A percentile compares a stretch with the other conserved stretches of the same genome.
phyloP scores from a whole-genome alignment of 1,284 basidiomycete species.

The Malassezia caprae region DNA sequence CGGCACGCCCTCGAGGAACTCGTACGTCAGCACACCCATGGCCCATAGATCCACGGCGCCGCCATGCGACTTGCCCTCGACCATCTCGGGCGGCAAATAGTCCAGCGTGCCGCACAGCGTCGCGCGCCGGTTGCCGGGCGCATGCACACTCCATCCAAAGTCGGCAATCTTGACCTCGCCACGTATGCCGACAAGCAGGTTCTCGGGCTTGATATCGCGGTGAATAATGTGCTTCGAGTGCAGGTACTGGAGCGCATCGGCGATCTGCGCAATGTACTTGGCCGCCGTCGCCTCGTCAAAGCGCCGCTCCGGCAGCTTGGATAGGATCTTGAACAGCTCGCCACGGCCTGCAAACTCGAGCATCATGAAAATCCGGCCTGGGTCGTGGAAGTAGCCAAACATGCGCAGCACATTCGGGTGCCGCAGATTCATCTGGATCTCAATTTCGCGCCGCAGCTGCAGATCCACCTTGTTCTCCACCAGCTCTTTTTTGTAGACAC shows the following conservation, averaged over 20 bases:
- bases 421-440: constrained; percentile 91
- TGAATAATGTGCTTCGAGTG: constrained; percentile 97
- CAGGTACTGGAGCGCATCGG: constrained; percentile 83
- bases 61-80: constrained; percentile 74
- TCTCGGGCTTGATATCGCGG: constrained; percentile 98
- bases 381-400: constrained; percentile 94
- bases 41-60: constrained; percentile 95
- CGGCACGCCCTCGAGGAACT: constrained; percentile 81
- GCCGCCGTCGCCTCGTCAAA: constrained; percentile 80
- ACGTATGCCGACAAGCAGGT: constrained; percentile 82
- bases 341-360: constrained; percentile 91
- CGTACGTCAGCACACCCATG: constrained; percentile 85
- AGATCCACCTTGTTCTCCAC: constrained; percentile 63
- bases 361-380: constrained; percentile 95
- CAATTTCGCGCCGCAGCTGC: constrained; percentile 91
- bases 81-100: constrained; percentile 97
- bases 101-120: constrained; percentile 92
- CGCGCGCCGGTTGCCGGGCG: constrained; percentile 74
- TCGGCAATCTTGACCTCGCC: constrained; percentile 97
- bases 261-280: constrained; percentile 94
- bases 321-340: constrained; percentile 89
- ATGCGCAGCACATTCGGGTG: constrained; percentile 89
- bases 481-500: constrained; percentile 92
- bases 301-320: constrained; percentile 58
- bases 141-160: constrained; percentile 98